Percentiles rank a stretch among this genome's conserved stretches.
Conservation (phyloP, 73 alveolate species). For the Paramecium sonneborni region DNA sequence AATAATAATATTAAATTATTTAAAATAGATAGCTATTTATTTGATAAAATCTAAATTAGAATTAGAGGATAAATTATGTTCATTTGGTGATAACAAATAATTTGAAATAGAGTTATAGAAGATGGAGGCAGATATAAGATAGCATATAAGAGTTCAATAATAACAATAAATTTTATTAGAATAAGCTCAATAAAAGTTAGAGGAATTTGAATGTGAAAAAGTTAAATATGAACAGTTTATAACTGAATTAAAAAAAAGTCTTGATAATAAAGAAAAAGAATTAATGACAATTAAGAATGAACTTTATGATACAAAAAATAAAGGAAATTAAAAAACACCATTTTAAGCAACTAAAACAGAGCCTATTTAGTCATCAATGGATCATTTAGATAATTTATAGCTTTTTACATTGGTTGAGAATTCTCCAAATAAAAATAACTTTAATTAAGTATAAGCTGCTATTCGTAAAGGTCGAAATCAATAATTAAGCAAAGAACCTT, state of each 20-base stretch:
- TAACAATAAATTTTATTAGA: not conserved
- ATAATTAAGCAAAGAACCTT: not conserved
- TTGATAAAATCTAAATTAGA: constrained; percentile 42
- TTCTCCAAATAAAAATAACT: not conserved
- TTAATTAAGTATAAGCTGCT: not conserved
- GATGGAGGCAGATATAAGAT: constrained; percentile 10
- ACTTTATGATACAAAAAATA: not conserved
- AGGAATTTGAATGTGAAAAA: constrained; percentile 17
- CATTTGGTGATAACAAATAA: not conserved
- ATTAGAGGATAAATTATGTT: constrained; percentile 13
- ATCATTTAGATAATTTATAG: not conserved
- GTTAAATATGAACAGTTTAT: not conserved
- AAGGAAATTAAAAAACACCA: not conserved
- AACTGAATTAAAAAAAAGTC: not conserved
- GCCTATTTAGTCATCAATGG: not conserved
- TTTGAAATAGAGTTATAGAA: not conserved
- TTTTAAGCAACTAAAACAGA: not conserved
- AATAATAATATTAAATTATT: constrained; percentile 14
- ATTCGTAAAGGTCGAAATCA: not conserved
- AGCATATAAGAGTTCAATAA: constrained; percentile 15
- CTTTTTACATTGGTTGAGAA: not conserved
- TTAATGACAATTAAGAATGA: not conserved
- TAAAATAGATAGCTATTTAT: constrained; percentile 31
- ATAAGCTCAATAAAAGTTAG: not conserved
- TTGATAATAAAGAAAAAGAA: not conserved